These are phyloP conservation scores for Melaleuca alternifolia DNA, from an alignment of 345 rosid genomes.

Conservation along the genomic window DNA sequence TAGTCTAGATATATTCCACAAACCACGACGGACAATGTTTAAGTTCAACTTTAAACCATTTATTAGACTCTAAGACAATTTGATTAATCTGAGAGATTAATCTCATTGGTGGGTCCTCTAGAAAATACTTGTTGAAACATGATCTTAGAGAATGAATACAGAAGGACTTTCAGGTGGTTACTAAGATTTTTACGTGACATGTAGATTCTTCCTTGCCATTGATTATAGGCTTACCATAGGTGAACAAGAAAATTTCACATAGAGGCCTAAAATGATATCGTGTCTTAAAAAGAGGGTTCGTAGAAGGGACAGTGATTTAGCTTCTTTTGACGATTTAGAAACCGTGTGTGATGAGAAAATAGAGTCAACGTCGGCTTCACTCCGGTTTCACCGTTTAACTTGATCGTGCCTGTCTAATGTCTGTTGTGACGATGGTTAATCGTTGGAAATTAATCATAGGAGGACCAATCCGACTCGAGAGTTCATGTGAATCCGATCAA, in stretches of 20 bases:
- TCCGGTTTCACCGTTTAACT: too few species aligned
- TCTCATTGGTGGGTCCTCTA: background rate
- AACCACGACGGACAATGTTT: background rate
- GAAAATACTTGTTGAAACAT: background rate
- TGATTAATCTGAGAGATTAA: background rate
- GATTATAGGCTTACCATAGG: background rate
- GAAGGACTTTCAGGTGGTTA: background rate
- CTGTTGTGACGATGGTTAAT: too few species aligned
- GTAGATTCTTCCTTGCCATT: background rate
- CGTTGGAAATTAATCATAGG: too few species aligned
- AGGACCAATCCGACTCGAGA: too few species aligned
- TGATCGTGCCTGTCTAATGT: too few species aligned
- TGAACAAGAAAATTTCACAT: background rate
- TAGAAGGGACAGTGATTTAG: too few species aligned
- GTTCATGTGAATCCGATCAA: too few species aligned
- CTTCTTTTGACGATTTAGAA: too few species aligned
- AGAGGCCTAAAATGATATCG: background rate
- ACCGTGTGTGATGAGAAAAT: too few species aligned
- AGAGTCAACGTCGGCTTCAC: too few species aligned
- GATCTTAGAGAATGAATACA: background rate
- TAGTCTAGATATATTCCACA: background rate
- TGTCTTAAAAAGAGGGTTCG: too few species aligned
- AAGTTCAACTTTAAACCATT: background rate
- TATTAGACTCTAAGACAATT: background rate
- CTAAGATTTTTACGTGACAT: too few species aligned